Evolutionary conservation across 2,329 filamentous ascomycete species (phyloP).

Genomic region (Curvularia sp.): DNA sequence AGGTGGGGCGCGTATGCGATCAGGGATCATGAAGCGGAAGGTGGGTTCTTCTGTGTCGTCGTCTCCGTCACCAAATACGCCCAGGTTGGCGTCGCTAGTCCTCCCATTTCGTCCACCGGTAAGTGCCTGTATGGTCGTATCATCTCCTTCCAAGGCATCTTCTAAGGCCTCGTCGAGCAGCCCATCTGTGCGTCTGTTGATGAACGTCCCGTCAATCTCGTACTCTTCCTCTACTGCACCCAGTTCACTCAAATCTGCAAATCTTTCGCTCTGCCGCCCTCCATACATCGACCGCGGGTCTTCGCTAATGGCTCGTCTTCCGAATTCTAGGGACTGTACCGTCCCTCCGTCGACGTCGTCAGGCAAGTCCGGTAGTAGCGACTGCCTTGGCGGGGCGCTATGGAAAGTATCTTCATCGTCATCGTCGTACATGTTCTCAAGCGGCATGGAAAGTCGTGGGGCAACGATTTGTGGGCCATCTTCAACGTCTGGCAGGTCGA

Average conservation of each 20-base stretch:
- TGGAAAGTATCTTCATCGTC: conserved; percentile 49
- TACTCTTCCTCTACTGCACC: conserved; percentile 45
- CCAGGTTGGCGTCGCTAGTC: conserved; percentile 40
- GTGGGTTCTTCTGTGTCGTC: conserved; percentile 49
- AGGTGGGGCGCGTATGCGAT: conserved; percentile 37
- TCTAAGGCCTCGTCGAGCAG: conserved; percentile 50
- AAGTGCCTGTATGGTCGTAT: conserved; percentile 42
- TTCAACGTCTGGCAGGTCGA: conserved; percentile 56
- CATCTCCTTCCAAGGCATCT: conserved; percentile 35
- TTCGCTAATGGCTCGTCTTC: conserved; percentile 48
- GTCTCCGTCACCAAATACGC: conserved; percentile 42
- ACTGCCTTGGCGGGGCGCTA: conserved; percentile 49
- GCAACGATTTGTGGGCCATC: conserved; percentile 54
- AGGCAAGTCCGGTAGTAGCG: conserved; percentile 44
- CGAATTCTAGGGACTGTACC: conserved; percentile 59
- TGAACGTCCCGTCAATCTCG: conserved; percentile 54
- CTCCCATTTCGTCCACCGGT: conserved; percentile 41
- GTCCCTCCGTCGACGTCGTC: conserved; percentile 52
- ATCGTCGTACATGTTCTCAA: conserved; percentile 52
- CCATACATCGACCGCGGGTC: conserved; percentile 51
- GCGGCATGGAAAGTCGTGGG: conserved; percentile 52
- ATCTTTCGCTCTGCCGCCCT: conserved; percentile 60
- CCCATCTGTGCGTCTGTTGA: conserved; percentile 46
- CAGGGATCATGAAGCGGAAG: conserved; percentile 49
- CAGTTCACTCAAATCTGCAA: conserved; percentile 55